A percentile compares a stretch with the other conserved stretches of the same genome.
Conservation (phyloP, 2,329 filamentous ascomycete species). For the Talaromyces sp. region DNA sequence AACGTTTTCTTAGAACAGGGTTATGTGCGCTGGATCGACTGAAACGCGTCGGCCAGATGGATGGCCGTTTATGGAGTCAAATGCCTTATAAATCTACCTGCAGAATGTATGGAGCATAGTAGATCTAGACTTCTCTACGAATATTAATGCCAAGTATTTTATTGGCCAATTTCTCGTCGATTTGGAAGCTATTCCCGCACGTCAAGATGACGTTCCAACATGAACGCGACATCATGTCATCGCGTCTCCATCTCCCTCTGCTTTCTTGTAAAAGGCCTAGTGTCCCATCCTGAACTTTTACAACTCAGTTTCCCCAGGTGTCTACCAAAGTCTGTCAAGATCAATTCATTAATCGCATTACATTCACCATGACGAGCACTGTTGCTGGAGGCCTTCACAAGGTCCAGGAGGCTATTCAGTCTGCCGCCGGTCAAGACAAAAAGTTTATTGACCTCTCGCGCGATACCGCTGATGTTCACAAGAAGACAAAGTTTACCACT, state of each 20-base stretch:
- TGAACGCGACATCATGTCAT: conserved; percentile 3
- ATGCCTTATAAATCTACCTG: background rate
- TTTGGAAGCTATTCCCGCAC: background rate
- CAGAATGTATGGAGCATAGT: background rate
- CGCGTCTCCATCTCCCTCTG: background rate
- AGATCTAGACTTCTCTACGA: background rate
- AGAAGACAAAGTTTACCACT: conserved; percentile 65
- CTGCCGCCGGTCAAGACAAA: conserved; percentile 30
- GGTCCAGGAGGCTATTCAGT: conserved; percentile 30
- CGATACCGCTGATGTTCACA: conserved; percentile 59
- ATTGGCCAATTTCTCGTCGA: background rate
- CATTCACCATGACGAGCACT: conserved; percentile 28
- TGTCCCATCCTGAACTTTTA: background rate
- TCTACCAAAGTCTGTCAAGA: background rate
- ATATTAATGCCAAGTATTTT: background rate
- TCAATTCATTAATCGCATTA: background rate
- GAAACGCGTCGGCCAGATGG: background rate
- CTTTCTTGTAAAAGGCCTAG: background rate
- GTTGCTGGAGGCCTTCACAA: conserved; percentile 33
- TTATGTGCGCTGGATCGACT: background rate
- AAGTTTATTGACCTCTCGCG: conserved; percentile 63
- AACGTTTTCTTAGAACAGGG: background rate
- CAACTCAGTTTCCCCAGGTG: background rate
- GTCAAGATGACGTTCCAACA: conserved; percentile 7
- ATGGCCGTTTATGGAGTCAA: background rate